Percentiles rank a stretch among this genome's conserved stretches.
Conservation (phyloP, 1,284 basidiomycete species). For the Ganoderma lucidum region DNA sequence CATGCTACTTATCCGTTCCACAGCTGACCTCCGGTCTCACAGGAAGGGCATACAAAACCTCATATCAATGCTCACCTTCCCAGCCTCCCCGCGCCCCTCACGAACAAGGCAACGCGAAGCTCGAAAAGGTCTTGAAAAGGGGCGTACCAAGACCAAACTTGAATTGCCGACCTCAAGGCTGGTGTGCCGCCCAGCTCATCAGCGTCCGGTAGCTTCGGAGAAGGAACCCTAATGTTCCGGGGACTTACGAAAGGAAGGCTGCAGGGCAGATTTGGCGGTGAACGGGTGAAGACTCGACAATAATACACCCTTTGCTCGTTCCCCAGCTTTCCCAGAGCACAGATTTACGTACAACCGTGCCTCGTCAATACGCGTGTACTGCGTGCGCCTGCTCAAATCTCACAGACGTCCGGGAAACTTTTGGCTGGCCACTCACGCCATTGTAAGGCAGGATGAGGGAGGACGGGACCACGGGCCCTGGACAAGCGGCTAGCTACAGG, state of each 20-base stretch:
- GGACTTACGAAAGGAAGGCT: not conserved
- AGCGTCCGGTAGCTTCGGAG: constrained; percentile 3
- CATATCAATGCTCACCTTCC: not conserved
- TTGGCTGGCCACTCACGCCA: not conserved
- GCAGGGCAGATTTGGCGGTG: not conserved
- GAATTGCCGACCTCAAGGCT: not conserved
- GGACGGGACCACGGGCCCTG: too few relatives aligned
- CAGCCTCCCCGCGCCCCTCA: not conserved
- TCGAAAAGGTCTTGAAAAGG: not conserved
- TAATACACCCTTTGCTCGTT: not conserved
- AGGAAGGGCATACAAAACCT: not conserved
- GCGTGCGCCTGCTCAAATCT: not conserved
- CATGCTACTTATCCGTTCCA: not conserved
- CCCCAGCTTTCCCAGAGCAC: constrained; percentile 3
- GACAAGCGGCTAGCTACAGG: not conserved
- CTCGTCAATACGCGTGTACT: not conserved
- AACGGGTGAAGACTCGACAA: not conserved
- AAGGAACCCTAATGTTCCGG: not conserved
- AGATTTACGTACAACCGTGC: not conserved
- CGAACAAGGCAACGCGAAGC: not conserved
- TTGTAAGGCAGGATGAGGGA: not conserved
- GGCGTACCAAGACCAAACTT: not conserved
- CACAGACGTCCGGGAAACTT: not conserved
- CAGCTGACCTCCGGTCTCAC: not conserved
- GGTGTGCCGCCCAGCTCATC: not conserved